phyloP scores from a whole-genome alignment of 805 yeast species.

The Wickerhamomyces silvicola region DNA sequence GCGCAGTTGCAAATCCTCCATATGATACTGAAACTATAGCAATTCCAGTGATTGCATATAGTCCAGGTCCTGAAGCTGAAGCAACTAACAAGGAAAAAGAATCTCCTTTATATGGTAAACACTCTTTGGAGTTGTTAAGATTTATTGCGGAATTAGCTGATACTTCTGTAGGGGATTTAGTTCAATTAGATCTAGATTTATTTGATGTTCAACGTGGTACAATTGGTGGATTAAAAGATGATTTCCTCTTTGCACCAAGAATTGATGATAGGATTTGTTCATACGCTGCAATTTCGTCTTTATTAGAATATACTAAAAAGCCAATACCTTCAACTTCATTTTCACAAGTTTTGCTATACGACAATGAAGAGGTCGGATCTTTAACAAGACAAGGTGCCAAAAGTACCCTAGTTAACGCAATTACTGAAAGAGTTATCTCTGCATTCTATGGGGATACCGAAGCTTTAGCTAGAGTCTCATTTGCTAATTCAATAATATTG shows the following conservation, averaged over 20 bases:
- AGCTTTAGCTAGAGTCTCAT: slow-evolving; percentile 32
- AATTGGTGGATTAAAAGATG: slow-evolving; percentile 71
- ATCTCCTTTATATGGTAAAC: slow-evolving; percentile 65
- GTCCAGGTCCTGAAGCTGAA: slow-evolving; percentile 30
- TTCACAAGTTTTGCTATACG: slow-evolving; percentile 60
- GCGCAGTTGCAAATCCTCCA: slow-evolving; percentile 59
- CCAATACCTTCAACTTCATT: slow-evolving; percentile 34
- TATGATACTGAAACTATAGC: slow-evolving; percentile 73
- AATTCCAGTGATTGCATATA: slow-evolving; percentile 70
- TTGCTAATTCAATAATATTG: slow-evolving; percentile 70
- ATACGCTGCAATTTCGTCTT: slow-evolving; percentile 59
- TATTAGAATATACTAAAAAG: slow-evolving; percentile 39
- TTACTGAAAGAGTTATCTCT: slow-evolving; percentile 48
- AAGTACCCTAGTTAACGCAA: slow-evolving; percentile 65
- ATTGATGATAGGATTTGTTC: slow-evolving; percentile 82
- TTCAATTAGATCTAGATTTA: slow-evolving; percentile 69
- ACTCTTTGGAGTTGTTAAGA: slow-evolving; percentile 60
- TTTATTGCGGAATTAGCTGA: slow-evolving; percentile 58
- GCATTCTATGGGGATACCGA: slow-evolving; percentile 15
- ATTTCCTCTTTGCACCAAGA: slow-evolving; percentile 76
- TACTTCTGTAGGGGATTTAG: slow-evolving; percentile 52
- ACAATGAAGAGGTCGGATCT: slow-evolving; percentile 82
- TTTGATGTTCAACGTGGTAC: slow-evolving; percentile 78
- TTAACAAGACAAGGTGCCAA: slow-evolving; percentile 75
- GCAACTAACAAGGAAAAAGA: slow-evolving; percentile 54